Evolutionary conservation across 1,284 basidiomycete species (phyloP).

Genomic region (Sporisorium iseilematis-ciliati): DNA sequence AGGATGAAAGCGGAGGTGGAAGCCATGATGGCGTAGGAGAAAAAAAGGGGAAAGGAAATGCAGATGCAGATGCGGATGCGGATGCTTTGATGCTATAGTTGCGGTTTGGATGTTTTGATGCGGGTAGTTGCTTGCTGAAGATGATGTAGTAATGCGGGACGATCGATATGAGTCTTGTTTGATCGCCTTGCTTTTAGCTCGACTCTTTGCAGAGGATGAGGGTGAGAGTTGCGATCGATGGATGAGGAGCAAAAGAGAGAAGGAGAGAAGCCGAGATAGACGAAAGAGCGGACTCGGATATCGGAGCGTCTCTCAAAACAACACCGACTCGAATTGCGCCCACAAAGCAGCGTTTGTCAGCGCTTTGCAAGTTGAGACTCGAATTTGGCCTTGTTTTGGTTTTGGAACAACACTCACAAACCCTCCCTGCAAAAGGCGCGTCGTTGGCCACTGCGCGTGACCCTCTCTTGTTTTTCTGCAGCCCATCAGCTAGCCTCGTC

Average conservation of each 20-base stretch:
- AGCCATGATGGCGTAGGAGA: constrained; percentile 23
- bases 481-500: neutral
- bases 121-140: neutral
- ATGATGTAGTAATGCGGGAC: too few species aligned
- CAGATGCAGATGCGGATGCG: too few species aligned
- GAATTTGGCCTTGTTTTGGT: constrained; percentile 9
- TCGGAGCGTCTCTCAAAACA: constrained; percentile 16
- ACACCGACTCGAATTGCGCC: constrained; percentile 4
- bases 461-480: neutral
- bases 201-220: neutral
- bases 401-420: neutral
- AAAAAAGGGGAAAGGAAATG: neutral
- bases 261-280: neutral
- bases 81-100: neutral
- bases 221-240: neutral
- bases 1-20: constrained; percentile 40
- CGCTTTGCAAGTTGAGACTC: neutral
- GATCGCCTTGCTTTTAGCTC: too few species aligned
- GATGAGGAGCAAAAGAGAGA: neutral
- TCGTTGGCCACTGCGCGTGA: constrained; percentile 18
- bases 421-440: constrained; percentile 5
- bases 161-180: too few species aligned
- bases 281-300: constrained; percentile 3
- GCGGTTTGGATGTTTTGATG: constrained; percentile 1
- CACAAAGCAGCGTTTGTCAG: too few species aligned